Evolutionary conservation across 306 rosid species (phyloP).

Genomic region (Quercus alba): DNA sequence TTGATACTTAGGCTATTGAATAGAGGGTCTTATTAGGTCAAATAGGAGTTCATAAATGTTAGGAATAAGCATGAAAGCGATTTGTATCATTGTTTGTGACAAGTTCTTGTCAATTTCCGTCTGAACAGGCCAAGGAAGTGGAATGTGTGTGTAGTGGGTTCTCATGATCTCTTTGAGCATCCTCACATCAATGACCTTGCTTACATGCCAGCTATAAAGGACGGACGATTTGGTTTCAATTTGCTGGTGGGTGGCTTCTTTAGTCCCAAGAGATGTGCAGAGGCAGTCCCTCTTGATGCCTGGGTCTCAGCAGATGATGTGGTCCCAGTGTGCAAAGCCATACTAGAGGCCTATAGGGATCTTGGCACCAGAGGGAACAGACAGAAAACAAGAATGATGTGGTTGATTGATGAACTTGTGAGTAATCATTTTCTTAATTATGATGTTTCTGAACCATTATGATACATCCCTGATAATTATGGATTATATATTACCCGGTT

Average conservation of each 20-base stretch:
- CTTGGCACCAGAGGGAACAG: constrained; percentile 89
- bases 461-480: background rate
- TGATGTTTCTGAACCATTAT: background rate
- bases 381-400: constrained; percentile 95
- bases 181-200: constrained; percentile 98
- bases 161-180: constrained; percentile 94
- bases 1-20: background rate
- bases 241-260: constrained; percentile 94
- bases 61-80: background rate
- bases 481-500: background rate
- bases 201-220: constrained; percentile 87
- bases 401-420: constrained; percentile 94
- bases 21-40: background rate
- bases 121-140: constrained; percentile 95
- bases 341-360: constrained; percentile 84
- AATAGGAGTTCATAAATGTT: background rate
- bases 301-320: constrained; percentile 90
- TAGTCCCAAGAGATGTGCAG: constrained; percentile 83
- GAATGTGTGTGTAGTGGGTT: constrained; percentile 91
- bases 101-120: constrained; percentile 3
- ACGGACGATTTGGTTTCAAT: constrained; percentile 85
- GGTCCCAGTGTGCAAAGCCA: constrained; percentile 66
- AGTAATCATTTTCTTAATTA: background rate
- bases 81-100: background rate
- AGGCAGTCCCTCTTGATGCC: constrained; percentile 92